Base-by-base conservation (phyloP, 2,329 filamentous ascomycete genomes). In the Lachnellula cervina region DNA sequence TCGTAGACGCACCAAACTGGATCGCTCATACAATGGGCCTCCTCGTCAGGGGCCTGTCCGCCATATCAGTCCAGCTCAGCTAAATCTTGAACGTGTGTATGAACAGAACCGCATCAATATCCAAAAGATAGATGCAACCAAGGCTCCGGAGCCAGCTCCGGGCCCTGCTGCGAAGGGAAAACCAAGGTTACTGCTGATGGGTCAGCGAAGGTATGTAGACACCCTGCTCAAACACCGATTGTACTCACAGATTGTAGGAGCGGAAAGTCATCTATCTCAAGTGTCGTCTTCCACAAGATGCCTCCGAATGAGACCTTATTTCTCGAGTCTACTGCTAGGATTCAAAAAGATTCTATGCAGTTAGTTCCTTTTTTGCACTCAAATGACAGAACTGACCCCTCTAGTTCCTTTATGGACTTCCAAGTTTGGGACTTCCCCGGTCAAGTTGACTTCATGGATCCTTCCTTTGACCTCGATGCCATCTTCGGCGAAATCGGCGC, bases 201-300 rank as follows among this genome's bases (percentile, higher is more conserved):
- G 94, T 4, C 89, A 97, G 74, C 84, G 92, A 76, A 87, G 93
- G 94, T 96, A 76, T 77, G 69, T 21, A 11, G 3, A 14, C n/a
- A 40, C 42, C 14, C 7, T 50, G 47, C 45, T 56, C 35, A 49
- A 32, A 52, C 44, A 17, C 1, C 14, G 44, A 13, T 47, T 46
- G 13, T 25, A 43, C 60, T 67, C 44, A 72, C 54, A 35, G 16
- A 52, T 23, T 62, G 25, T 63, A 99, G 94, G 76, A 97, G 92
- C 69, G 94, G 94, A 58, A 99, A 99, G 71, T 97, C 94, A 0
- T 99, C 94, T 5, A 97, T 99, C 70, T 94, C 92, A 25, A 97
- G 91, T 68, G 95, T 99, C 48, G 93, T 99, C n/a, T 97, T 99
- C 68, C 92, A 97, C 74, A 99, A 99, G 71, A 86, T 97, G 69